These are phyloP conservation scores for Phytopythium mirpurense DNA, from an alignment of 352 stramenopile genomes.

Conservation along the genomic window DNA sequence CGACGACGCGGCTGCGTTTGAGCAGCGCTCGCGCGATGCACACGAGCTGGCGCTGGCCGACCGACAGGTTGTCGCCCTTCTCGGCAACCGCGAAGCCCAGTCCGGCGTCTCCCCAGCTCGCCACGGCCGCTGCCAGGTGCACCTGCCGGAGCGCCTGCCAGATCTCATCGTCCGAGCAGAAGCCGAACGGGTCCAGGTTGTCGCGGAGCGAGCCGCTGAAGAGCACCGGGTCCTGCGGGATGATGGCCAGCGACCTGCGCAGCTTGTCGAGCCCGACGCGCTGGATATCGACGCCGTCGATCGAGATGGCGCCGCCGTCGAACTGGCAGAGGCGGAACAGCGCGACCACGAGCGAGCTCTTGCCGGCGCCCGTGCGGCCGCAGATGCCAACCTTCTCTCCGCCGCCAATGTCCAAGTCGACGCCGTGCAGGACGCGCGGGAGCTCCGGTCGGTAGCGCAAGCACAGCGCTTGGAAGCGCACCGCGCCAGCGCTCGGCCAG, in stretches of 20 bases:
- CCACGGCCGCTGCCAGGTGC: constrained; percentile 59
- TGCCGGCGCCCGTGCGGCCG: constrained; percentile 30
- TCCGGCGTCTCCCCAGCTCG: constrained; percentile 21
- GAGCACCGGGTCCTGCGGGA: constrained; percentile 91
- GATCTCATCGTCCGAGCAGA: constrained; percentile 54
- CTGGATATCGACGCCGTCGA: constrained; percentile 81
- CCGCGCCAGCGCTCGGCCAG: constrained; percentile 19
- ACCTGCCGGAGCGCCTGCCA: constrained; percentile 40
- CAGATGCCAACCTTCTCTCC: constrained; percentile 54
- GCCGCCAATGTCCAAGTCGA: constrained; percentile 26
- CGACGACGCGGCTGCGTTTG: too few species aligned
- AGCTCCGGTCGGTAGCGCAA: constrained; percentile 38
- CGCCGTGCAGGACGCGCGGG: constrained; percentile 26
- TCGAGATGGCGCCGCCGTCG: constrained; percentile 65
- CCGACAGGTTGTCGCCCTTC: constrained; percentile 90
- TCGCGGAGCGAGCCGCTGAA: constrained; percentile 85
- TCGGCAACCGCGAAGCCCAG: constrained; percentile 90
- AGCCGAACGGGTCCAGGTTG: constrained; percentile 87
- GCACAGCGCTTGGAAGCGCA: constrained; percentile 20
- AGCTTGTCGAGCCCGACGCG: constrained; percentile 19
- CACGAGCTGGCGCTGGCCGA: constrained; percentile 79
- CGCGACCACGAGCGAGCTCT: constrained; percentile 29
- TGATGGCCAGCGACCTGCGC: constrained; percentile 72
- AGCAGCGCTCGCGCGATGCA: too few species aligned
- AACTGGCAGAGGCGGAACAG: constrained; percentile 37